phyloP scores from a whole-genome alignment of 495 filamentous ascomycete genomes.

The Lophiotrema nucula region DNA sequence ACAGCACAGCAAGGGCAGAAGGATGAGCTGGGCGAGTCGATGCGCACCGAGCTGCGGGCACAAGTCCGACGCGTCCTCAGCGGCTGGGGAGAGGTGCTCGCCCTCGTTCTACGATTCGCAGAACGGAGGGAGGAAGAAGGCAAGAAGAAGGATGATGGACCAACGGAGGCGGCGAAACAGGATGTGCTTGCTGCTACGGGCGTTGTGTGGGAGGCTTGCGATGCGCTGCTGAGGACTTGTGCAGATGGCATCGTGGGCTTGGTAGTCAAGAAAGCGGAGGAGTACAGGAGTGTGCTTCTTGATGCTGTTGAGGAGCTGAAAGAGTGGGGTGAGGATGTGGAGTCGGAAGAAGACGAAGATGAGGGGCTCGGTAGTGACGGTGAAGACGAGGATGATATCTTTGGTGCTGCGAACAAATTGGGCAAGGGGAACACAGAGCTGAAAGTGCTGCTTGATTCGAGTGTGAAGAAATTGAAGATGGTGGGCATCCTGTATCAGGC shows the following conservation, averaged over 20 bases:
- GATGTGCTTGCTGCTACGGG: constrained; percentile 61
- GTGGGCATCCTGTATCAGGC: constrained; percentile 60
- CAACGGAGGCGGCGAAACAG: constrained; percentile 32
- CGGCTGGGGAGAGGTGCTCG: constrained; percentile 45
- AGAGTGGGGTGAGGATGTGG: constrained; percentile 60
- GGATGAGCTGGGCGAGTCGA: constrained; percentile 34
- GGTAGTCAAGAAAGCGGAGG: constrained; percentile 45
- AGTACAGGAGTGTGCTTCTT: constrained; percentile 66
- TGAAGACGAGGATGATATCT: constrained; percentile 59
- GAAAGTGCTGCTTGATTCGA: constrained; percentile 55
- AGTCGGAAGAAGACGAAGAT: constrained; percentile 61
- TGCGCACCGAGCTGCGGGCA: constrained; percentile 53
- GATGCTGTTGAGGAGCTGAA: constrained; percentile 83
- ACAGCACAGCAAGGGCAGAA: constrained; percentile 56
- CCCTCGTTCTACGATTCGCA: constrained; percentile 37
- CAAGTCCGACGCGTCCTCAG: constrained; percentile 42
- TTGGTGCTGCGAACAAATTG: constrained; percentile 54
- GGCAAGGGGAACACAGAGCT: constrained; percentile 57
- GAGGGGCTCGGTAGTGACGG: constrained; percentile 42
- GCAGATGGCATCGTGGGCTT: constrained; percentile 58
- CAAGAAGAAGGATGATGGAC: constrained; percentile 35
- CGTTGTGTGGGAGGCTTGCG: constrained; percentile 69
- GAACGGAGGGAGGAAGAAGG: constrained; percentile 44
- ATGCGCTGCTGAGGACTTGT: constrained; percentile 61
- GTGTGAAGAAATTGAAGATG: constrained; percentile 56